Base-by-base conservation (phyloP, 352 stramenopile genomes). In the Plasmopara viticola region DNA sequence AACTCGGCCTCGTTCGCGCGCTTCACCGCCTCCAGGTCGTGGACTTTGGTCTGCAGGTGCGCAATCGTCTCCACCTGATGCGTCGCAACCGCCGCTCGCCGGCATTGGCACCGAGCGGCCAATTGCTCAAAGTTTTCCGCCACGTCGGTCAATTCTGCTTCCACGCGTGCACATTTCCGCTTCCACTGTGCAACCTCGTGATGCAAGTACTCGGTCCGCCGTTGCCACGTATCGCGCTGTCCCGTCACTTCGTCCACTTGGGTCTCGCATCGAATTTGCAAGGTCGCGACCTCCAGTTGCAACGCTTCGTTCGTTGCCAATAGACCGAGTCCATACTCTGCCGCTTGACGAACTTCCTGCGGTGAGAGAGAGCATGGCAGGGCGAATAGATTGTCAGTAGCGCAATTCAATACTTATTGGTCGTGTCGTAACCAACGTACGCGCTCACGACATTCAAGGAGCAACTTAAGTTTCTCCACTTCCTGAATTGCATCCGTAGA, bases 221-320 rank as follows among this genome's bases (percentile, higher is more conserved):
- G 78, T 17, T 84, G 68, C 60, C 76, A 75, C 37, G 70, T 59
- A 44, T 88, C 69, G 20, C 78, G 66, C 45, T 92, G 79, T 12
- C 68, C 79, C 6, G 56, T 64, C 25, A 90, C 62, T 55, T 92
- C 84, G 7, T 73, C 66, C 12, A 60, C 69, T 50, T 84, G 70
- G 1, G 67, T 77, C 41, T 94, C 84, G 43, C 83, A 56, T 38
- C 86, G 78, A 35, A 94, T 87, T 50, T 84, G 74, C 43, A 90
- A 59, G 41, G 80, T 72, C 42, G 68, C 67, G 39, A 88, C 74
- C 39, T 88, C 67, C 48, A 87, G 58, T 48, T 85, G 64, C 28
- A 92, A 59, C 60, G 91, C 77, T 33, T 91, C 81, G 49, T 94
- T 92, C 30, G 63, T 60, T 34, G 84, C 72, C n/a, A 94, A 53